A percentile compares a stretch with the other conserved stretches of the same genome.
Evolutionary conservation across 257 asterid species (phyloP).

Genomic region (Echium plantagineum): DNA sequence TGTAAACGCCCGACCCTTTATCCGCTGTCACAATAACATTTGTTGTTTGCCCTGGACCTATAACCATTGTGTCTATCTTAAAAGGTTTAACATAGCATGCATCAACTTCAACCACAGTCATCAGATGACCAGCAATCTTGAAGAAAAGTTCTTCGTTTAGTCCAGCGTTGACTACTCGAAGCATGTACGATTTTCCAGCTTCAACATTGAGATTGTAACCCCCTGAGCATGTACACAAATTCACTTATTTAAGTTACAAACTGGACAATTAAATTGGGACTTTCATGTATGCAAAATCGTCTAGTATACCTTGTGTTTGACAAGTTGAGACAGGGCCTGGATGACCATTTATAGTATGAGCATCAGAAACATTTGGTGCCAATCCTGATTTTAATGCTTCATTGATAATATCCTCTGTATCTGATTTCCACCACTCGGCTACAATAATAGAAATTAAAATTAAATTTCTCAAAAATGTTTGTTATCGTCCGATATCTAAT

Average conservation of each 20-base stretch:
- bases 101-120: slow-evolving; percentile 87
- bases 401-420: slow-evolving; percentile 65
- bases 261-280: neutral
- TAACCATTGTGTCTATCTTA: slow-evolving; percentile 52
- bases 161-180: slow-evolving; percentile 82
- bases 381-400: slow-evolving; percentile 62
- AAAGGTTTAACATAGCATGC: slow-evolving; percentile 87
- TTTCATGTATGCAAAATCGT: neutral
- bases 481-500: too few relatives aligned
- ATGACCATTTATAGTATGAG: slow-evolving; percentile 83
- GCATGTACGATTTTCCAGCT: slow-evolving; percentile 65
- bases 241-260: neutral
- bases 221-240: slow-evolving; percentile 18
- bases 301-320: slow-evolving; percentile 31
- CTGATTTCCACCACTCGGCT: slow-evolving; percentile 99
- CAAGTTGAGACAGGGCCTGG: slow-evolving; percentile 58
- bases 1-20: slow-evolving; percentile 46
- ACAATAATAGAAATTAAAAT: neutral
- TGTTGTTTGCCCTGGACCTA: slow-evolving; percentile 90
- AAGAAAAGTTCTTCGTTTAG: slow-evolving; percentile 89
- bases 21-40: slow-evolving; percentile 51
- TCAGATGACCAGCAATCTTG: slow-evolving; percentile 70
- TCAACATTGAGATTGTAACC: slow-evolving; percentile 53
- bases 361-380: slow-evolving; percentile 86
- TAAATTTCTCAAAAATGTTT: too few relatives aligned